phyloP scores from a whole-genome alignment of 2,329 filamentous ascomycete genomes.

The Calonectria crousiana region DNA sequence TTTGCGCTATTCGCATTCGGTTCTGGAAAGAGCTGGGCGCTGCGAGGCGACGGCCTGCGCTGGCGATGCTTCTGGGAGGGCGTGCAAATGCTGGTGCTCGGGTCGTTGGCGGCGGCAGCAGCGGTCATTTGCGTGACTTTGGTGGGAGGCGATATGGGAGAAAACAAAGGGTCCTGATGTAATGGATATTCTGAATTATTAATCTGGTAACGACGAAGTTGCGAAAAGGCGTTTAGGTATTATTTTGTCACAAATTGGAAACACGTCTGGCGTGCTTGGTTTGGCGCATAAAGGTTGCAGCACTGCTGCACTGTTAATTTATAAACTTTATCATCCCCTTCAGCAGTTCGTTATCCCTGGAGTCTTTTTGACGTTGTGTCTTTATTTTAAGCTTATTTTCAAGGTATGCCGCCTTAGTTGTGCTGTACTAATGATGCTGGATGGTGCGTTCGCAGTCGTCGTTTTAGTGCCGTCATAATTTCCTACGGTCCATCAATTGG shows the following conservation, averaged over 20 bases:
- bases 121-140: constrained; percentile 47
- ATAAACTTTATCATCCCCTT: background rate
- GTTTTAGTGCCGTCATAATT: background rate
- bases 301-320: background rate
- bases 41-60: constrained; percentile 39
- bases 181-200: background rate
- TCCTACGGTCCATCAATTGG: background rate
- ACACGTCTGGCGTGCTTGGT: background rate
- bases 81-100: constrained; percentile 50
- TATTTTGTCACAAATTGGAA: background rate
- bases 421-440: background rate
- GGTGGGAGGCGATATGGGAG: constrained; percentile 30
- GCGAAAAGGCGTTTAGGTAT: background rate
- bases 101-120: constrained; percentile 48
- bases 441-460: background rate
- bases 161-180: background rate
- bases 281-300: background rate
- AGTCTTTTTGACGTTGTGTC: too few relatives aligned
- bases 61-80: constrained; percentile 46
- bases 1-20: constrained; percentile 68
- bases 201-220: background rate
- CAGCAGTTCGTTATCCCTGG: background rate
- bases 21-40: constrained; percentile 63
- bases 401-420: background rate
- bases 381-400: constrained; percentile 6